A percentile compares a stretch with the other conserved stretches of the same genome.
These are phyloP conservation scores for Apophysomyces elegans DNA, from an alignment of 371 early-diverging fungal genomes.

Conservation along the genomic window DNA sequence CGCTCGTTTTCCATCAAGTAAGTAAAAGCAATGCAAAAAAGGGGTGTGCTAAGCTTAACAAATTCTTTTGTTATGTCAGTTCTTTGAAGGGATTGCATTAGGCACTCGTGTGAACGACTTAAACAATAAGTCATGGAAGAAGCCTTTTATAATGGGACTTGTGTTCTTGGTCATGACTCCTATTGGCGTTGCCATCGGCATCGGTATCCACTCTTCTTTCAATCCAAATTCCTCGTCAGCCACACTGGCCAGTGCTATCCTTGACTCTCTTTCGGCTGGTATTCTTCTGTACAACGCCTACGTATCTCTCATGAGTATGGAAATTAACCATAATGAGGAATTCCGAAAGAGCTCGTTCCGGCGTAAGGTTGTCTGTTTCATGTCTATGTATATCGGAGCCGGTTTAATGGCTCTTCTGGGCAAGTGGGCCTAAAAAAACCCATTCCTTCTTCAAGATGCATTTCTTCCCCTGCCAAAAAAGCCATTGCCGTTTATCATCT, in stretches of 20 bases:
- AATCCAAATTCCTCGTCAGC: constrained; percentile 57
- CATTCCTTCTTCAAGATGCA: neutral
- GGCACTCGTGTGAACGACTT: constrained; percentile 65
- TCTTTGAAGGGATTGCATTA: constrained; percentile 70
- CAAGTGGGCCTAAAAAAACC: constrained; percentile 65
- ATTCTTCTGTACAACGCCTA: constrained; percentile 66
- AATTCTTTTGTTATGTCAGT: constrained; percentile 29
- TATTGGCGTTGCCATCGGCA: constrained; percentile 69
- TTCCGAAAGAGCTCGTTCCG: constrained; percentile 31
- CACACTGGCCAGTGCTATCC: constrained; percentile 57
- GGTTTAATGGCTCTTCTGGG: constrained; percentile 78
- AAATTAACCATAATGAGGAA: constrained; percentile 44
- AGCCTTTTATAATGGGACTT: constrained; percentile 53
- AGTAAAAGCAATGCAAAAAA: constrained; percentile 2
- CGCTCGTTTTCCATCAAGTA: constrained; percentile 88
- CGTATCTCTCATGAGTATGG: constrained; percentile 55
- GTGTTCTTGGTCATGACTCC: constrained; percentile 71
- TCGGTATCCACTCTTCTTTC: constrained; percentile 60
- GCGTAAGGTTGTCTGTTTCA: constrained; percentile 40
- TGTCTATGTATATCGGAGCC: constrained; percentile 68
- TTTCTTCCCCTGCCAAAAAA: neutral
- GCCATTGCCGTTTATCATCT: neutral
- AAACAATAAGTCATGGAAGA: constrained; percentile 42
- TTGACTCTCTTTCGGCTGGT: constrained; percentile 68
- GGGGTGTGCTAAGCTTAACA: neutral